These are phyloP conservation scores for Golubevia sp. DNA, from an alignment of 1,284 basidiomycete species.

Conservation along the genomic window DNA sequence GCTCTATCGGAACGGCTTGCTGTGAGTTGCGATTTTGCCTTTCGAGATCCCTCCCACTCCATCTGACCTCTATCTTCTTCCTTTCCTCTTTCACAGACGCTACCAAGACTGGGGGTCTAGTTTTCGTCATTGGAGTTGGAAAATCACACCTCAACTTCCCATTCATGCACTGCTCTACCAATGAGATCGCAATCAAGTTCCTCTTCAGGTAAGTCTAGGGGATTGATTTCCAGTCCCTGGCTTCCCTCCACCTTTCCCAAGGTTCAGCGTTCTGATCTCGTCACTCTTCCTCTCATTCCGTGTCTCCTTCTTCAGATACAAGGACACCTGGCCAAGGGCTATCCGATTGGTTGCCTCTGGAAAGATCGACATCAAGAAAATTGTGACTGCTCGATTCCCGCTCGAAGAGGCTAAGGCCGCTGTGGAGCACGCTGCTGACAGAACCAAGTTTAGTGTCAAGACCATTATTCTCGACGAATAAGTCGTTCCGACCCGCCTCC, in stretches of 20 bases:
- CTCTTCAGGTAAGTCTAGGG: constrained; percentile 57
- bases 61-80: neutral
- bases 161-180: constrained; percentile 65
- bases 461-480: constrained; percentile 46
- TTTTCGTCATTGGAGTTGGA: constrained; percentile 68
- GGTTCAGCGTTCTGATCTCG: constrained; percentile 40
- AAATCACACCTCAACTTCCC: constrained; percentile 59
- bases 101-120: constrained; percentile 64
- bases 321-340: constrained; percentile 74
- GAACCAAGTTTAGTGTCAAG: constrained; percentile 63
- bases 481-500: neutral
- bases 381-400: constrained; percentile 81
- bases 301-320: constrained; percentile 57
- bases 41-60: constrained; percentile 1
- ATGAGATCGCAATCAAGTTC: constrained; percentile 67
- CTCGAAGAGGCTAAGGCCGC: constrained; percentile 77
- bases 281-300: constrained; percentile 41
- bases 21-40: constrained; percentile 1
- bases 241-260: constrained; percentile 9
- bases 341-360: constrained; percentile 79
- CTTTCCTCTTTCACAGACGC: constrained; percentile 41
- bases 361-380: constrained; percentile 81
- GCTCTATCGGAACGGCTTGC: constrained; percentile 76
- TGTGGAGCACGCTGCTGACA: constrained; percentile 76
- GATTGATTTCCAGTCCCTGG: neutral